Evolutionary conservation across 192 early-diverging fungal genomes (phyloP).

Genomic region (Funneliformis geosporum): DNA sequence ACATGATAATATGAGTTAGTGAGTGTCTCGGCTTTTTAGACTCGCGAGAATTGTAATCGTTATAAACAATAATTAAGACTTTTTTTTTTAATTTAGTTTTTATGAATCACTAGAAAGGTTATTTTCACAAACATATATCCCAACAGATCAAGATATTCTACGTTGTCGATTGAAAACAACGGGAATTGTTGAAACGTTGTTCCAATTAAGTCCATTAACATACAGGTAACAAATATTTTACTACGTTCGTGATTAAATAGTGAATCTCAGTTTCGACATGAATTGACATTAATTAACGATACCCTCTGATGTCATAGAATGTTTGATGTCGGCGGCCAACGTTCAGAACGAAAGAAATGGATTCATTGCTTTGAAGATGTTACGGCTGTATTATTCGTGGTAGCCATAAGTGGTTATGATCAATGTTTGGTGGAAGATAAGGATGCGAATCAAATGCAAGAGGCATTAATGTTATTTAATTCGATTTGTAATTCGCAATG

Average conservation of each 20-base stretch:
- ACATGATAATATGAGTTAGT: conserved; percentile 95
- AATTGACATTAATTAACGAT: neutral
- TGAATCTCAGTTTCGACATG: neutral
- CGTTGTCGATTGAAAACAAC: conserved; percentile 96
- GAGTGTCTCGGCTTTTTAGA: conserved; percentile 36
- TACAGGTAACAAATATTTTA: conserved; percentile 45
- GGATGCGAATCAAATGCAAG: conserved; percentile 94
- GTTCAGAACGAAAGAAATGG: conserved; percentile 99
- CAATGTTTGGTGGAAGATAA: conserved; percentile 95
- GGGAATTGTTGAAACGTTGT: conserved; percentile 93
- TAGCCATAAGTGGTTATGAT: conserved; percentile 95
- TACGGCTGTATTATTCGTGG: conserved; percentile 92
- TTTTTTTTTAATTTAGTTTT: conserved; percentile 60
- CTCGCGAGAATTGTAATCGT: neutral
- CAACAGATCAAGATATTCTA: conserved; percentile 95
- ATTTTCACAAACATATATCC: conserved; percentile 73
- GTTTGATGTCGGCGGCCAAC: conserved; percentile 98
- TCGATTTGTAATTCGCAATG: conserved; percentile 97
- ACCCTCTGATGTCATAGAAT: conserved; percentile 57
- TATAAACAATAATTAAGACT: neutral
- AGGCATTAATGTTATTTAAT: conserved; percentile 94
- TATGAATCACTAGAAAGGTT: conserved; percentile 91
- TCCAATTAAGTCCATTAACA: conserved; percentile 86
- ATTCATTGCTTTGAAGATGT: conserved; percentile 99
- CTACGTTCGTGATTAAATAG: neutral